Evolutionary conservation across 345 rosid genomes (phyloP).

Genomic region (Streptanthus diversifolius): DNA sequence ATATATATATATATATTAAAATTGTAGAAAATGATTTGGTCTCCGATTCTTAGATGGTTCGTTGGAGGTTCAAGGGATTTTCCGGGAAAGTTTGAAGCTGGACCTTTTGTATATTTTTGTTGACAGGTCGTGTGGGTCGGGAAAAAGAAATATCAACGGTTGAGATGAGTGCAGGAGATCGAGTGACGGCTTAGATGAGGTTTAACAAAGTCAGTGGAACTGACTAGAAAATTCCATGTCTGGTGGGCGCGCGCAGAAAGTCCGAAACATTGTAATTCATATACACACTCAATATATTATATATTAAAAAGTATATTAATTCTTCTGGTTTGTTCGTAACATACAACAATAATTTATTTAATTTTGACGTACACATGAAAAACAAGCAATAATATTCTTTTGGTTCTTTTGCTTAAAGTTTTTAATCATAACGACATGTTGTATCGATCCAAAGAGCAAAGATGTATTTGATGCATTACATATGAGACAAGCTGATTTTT

Average conservation of each 20-base stretch:
- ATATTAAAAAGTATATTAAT: not conserved
- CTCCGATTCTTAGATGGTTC: not conserved
- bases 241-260: constrained; percentile 38
- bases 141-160: constrained; percentile 21
- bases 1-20: constrained; percentile 11
- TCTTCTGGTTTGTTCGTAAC: constrained; percentile 9
- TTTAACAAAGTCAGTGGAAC: constrained; percentile 13
- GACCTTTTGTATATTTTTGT: constrained; percentile 20
- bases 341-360: not conserved
- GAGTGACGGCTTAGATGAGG: constrained; percentile 3
- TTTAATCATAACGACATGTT: not conserved
- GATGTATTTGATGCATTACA: not conserved
- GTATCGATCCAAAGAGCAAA: not conserved
- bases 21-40: constrained; percentile 18
- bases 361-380: not conserved
- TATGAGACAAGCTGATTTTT: not conserved
- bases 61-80: constrained; percentile 34
- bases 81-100: constrained; percentile 34
- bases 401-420: not conserved
- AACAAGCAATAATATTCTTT: not conserved
- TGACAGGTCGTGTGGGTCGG: constrained; percentile 38
- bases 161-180: not conserved
- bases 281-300: not conserved
- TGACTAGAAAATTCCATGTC: constrained; percentile 39
- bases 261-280: constrained; percentile 15